These are phyloP conservation scores for Magnaporthiopsis poae DNA, from an alignment of 2,329 filamentous ascomycete genomes.

Conservation along the genomic window DNA sequence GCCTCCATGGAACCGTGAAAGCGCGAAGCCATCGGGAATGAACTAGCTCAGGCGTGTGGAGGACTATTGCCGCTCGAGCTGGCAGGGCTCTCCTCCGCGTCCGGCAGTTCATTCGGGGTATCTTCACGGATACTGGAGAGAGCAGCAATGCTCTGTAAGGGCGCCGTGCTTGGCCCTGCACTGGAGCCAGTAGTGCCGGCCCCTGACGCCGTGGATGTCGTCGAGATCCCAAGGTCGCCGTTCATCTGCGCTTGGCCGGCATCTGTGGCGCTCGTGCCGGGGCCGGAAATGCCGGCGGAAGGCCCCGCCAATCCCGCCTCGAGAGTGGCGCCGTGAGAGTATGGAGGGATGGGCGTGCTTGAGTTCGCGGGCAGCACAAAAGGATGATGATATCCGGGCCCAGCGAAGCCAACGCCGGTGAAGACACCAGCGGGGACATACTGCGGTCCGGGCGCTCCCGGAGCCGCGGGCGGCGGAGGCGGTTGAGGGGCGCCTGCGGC, in stretches of 20 bases:
- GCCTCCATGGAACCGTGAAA: no score
- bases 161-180: neutral
- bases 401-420: neutral
- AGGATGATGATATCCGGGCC: neutral
- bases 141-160: neutral
- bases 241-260: neutral
- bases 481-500: neutral
- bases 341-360: neutral
- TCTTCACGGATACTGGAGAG: neutral
- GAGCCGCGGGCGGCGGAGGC: constrained; percentile 2
- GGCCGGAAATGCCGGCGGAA: neutral
- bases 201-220: neutral
- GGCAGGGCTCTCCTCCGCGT: neutral
- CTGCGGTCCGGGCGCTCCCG: neutral
- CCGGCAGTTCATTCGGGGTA: neutral
- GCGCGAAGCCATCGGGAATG: no score
- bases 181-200: neutral
- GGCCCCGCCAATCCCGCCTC: constrained; percentile 6
- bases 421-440: neutral
- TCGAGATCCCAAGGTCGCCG: neutral
- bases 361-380: neutral
- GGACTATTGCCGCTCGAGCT: neutral
- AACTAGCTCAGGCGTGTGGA: neutral
- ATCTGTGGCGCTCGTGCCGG: neutral
- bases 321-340: neutral